A percentile compares a stretch with the other conserved stretches of the same genome.
phyloP scores from a whole-genome alignment of 345 rosid genomes.

The Citrus hindsii region DNA sequence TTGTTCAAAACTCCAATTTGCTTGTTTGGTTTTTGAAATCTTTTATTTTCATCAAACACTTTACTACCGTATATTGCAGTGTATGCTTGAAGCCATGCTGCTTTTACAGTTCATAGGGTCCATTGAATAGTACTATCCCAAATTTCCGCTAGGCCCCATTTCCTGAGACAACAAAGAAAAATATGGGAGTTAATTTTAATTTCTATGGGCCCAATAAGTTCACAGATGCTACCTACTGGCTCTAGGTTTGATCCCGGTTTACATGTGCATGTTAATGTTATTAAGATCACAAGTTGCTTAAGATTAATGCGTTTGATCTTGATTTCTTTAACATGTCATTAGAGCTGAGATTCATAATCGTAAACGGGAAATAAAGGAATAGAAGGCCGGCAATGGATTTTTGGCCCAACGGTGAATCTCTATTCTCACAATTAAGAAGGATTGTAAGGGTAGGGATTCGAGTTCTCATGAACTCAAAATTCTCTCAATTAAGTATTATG shows the following conservation, averaged over 20 bases:
- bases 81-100: background rate
- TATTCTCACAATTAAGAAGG: too few species aligned
- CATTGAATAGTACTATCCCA: background rate
- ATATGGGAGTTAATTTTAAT: background rate
- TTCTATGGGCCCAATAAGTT: constrained; percentile 5
- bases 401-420: too few species aligned
- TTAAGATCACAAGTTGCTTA: too few species aligned
- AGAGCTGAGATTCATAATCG: background rate
- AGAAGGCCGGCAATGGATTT: too few species aligned
- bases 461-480: too few species aligned
- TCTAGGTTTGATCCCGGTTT: too few species aligned
- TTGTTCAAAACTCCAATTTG: background rate
- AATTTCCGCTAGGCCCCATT: background rate
- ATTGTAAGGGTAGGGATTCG: too few species aligned
- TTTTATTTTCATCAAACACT: background rate
- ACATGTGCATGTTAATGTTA: too few species aligned
- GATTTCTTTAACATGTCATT: background rate
- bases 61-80: background rate
- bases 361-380: too few species aligned
- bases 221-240: background rate
- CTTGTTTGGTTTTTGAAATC: background rate
- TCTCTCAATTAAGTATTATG: too few species aligned
- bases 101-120: background rate
- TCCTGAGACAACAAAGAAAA: background rate
- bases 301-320: background rate